Base-by-base conservation (phyloP, 495 filamentous ascomycete genomes). In the Aspergillus saccharolyticus region DNA sequence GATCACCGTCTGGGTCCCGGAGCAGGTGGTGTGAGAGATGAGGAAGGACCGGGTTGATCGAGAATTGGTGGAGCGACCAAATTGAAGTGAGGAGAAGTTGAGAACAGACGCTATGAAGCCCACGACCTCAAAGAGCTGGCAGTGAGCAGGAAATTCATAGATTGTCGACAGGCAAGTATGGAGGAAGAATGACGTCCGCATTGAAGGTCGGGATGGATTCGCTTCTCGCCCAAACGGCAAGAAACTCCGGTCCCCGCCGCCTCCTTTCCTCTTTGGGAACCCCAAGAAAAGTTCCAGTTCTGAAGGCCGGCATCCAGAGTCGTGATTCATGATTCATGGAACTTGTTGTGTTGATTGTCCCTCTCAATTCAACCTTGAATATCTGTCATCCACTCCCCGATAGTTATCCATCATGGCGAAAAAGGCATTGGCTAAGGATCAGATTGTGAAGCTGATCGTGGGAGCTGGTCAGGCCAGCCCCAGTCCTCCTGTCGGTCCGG, bases 371-470 rank as follows among this genome's bases (percentile, higher is more conserved):
- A 49, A 17, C n/a, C 12, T 22, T 21, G n/a, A n/a, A 16, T 25
- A 3, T 15, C 46, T 15, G 4, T 28, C 16, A 25, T 25, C 9
- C 25, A 52, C 28, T 8, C 15, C 7, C 1, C 30, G 7, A n/a
- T 44, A 17, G 19, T 18, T 5, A 19, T 2, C 58, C 76, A 81
- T 62, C 56, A 97, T 97, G 94, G 92, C 94, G 44, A 88, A 86
- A 66, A 83, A 79, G 71, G 80, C 78, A 47, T 70, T 85, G 53
- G 80, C 83, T 62, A 84, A 80, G 60, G 91, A 96, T 67, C 86
- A 90, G 74, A 85, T 97, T 43, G 92, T 99, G 69, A 99, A 97
- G 78, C 85, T 99, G 67, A 96, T 99, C 55, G 94, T 99, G 52
- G 95, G 91, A 58, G 94, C 94, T 42, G 95, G 94, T n/a, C 90